A percentile compares a stretch with the other conserved stretches of the same genome.
Conservation (phyloP, 129 eudicot species). For the Centaurea solstitialis region DNA sequence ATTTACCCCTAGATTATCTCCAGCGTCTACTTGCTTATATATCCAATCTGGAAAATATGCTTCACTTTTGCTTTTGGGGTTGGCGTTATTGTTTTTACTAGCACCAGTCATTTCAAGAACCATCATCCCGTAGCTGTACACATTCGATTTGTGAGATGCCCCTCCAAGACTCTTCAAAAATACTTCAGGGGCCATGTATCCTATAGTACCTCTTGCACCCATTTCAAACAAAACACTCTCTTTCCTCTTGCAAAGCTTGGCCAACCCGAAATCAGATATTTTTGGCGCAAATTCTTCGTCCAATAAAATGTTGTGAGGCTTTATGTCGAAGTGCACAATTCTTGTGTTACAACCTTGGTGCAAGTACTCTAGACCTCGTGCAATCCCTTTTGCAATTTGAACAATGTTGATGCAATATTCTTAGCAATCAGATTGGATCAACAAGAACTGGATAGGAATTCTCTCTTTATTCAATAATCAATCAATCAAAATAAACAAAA, state of each 20-base stretch:
- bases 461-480: too few relatives aligned
- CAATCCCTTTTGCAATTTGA: too few relatives aligned
- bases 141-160: constrained; percentile 33
- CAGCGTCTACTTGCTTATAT: not conserved
- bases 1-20: not conserved
- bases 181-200: too few relatives aligned
- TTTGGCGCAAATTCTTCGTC: constrained; percentile 25
- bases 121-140: constrained; percentile 22
- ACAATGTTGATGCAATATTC: too few relatives aligned
- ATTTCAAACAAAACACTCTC: constrained; percentile 25
- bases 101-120: constrained; percentile 23
- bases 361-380: too few relatives aligned
- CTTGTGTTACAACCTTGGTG: too few relatives aligned
- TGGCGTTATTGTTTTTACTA: not conserved
- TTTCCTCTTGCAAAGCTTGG: constrained; percentile 26
- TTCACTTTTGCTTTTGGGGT: not conserved
- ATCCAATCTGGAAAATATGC: not conserved
- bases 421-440: too few relatives aligned
- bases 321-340: constrained; percentile 1
- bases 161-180: too few relatives aligned
- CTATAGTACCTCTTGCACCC: constrained; percentile 36
- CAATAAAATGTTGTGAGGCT: not conserved
- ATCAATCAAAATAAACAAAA: too few relatives aligned
- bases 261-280: constrained; percentile 43
- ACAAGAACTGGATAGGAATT: too few relatives aligned